Evolutionary conservation across 257 asterid species (phyloP), one percentile per base, ranked within the genome.

Genomic region (Primulina huaijiensis): DNA sequence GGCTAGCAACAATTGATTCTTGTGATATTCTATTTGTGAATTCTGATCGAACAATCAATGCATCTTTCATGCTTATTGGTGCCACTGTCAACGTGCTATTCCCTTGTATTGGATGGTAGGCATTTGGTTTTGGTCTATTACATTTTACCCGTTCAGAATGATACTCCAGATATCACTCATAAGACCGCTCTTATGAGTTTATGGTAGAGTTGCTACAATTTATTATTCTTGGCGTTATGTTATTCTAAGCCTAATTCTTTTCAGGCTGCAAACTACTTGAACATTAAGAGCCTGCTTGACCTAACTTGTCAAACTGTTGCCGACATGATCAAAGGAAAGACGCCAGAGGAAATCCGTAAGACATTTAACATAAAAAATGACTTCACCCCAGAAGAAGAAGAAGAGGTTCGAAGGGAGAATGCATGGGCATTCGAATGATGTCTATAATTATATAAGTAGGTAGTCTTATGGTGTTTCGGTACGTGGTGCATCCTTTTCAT

Each of bases 331-430:
- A 86, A 86, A 72, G 92, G 87, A 29, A 86, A 83, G 77, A 86
- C 92, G 0, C 92, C 92, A 0, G 89, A 83, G 80, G 89, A 86
- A 79, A 83, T 86, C 33, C 87, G 92, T 53, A 82, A 83, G 80
- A 83, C 86, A 1, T 86, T 86, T 76, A 83, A 83, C 77, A 81
- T 86, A 70, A 80, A 83, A 74, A 83, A 86, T 23, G 89, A 83
- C 43, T 83, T 86, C 65, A 83, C 86, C 0, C 83, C 92, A 0
- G 91, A 83, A 72, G 91, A 86, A 52, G 91, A 86, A 60, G 89
- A 86, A 77, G 92, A 86, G 82, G 88, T 84, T 16, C 85, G 87
- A 25, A 74, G 87, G 82, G 88, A 87, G 82, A 87, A 82, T 62
- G 88, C 88, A 0, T 84, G 88, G 90, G 88, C 90, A 3, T 83